A percentile compares a stretch with the other conserved stretches of the same genome.
Conservation (phyloP, 2,329 filamentous ascomycete species). For the Sporothrix brasiliensis region DNA sequence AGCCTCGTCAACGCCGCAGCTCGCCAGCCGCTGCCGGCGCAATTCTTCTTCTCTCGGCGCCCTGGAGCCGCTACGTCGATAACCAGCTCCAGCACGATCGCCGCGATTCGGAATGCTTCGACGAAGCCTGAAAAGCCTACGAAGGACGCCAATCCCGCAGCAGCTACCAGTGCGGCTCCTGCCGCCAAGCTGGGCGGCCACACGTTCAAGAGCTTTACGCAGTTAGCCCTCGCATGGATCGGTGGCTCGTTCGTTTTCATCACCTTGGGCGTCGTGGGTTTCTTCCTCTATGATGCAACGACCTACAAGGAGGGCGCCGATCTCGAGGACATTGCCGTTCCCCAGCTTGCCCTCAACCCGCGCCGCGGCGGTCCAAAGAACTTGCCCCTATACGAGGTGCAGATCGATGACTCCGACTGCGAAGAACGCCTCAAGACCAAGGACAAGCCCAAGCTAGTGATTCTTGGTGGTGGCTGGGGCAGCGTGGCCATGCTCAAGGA, state of each 20-base stretch:
- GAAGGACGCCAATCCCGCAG: neutral
- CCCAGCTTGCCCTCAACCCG: constrained; percentile 78
- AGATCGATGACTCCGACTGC: constrained; percentile 91
- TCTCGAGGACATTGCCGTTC: constrained; percentile 76
- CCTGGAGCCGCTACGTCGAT: constrained; percentile 4
- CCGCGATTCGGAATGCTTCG: constrained; percentile 27
- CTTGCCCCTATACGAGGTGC: constrained; percentile 82
- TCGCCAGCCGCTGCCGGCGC: constrained; percentile 12
- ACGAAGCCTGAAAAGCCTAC: constrained; percentile 25
- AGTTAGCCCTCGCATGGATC: constrained; percentile 69
- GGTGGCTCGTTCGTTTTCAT: constrained; percentile 76
- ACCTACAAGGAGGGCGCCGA: constrained; percentile 78
- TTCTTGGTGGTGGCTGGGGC: constrained; percentile 93
- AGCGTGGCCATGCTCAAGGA: constrained; percentile 90
- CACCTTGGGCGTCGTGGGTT: constrained; percentile 70
- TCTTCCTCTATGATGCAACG: constrained; percentile 91
- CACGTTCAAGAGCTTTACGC: constrained; percentile 58
- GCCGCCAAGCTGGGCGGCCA: neutral
- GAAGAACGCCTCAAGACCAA: constrained; percentile 70
- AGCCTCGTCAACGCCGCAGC: neutral
- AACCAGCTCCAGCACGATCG: constrained; percentile 2
- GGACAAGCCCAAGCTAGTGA: constrained; percentile 88
- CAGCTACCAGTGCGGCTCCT: neutral
- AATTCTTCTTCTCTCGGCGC: constrained; percentile 24
- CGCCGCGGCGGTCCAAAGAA: constrained; percentile 90